Base-by-base conservation (phyloP, 2,329 filamentous ascomycete species). In the Hymenoscyphus infarciens region DNA sequence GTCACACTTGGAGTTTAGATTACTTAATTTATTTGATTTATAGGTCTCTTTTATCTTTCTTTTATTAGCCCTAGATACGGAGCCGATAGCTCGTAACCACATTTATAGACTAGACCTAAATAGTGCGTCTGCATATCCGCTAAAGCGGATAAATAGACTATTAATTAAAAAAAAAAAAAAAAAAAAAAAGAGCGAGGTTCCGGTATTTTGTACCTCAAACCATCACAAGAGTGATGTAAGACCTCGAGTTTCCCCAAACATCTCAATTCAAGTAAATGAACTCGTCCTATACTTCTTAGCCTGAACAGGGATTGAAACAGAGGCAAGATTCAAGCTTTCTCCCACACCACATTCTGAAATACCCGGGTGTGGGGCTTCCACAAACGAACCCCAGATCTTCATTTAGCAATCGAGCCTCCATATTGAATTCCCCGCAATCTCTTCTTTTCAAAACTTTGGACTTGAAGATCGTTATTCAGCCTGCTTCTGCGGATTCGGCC, bases 241-340 rank as follows among this genome's bases (percentile, higher is more conserved):
- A 19, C n/a, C 42, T 22, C 19, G n/a, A 52, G 1, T 11, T 52
- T 52, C 19, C 22, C 42, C 42, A 49, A 4, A 49, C 3, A 56
- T 19, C 15, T 22, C 25, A 31, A 57, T 49, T 16, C 31, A 35
- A 19, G 16, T 19, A 45, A 38, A 42, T 31, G 38, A 56, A 49
- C 8, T 57, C 25, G 15, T 45, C 38, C 19, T 62, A 27, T 52
- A 58, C 16, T 38, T 52, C 49, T 33, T 56, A 62, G 61, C 56
- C 61, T 62, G 53, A 57, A 53, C n/a, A 31, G 39, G 25, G n/a
- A 31, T 62, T 13, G 5, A 19, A 56, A 31, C n/a, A 53, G 25
- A 22, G 27, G 39, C 61, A 39, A 56, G 49, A 60, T 54, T 63
- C 52, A 67, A 67, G 65, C 63, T 65, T 67, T 63, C 52, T 56